Evolutionary conservation across 2,329 filamentous ascomycete genomes (phyloP).

Genomic region (Madurella fahalii): DNA sequence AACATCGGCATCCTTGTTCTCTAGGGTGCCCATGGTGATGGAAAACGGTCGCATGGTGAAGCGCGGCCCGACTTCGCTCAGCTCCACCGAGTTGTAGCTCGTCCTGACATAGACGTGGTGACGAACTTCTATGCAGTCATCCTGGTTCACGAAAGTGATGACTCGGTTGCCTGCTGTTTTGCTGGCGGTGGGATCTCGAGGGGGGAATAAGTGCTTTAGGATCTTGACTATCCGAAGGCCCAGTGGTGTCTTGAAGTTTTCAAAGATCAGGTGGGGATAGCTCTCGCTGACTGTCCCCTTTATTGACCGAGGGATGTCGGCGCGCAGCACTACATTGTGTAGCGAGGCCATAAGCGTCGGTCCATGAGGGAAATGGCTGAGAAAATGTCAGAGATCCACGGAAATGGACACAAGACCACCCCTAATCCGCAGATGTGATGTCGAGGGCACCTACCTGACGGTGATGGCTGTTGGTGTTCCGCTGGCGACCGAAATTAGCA

Average conservation of each 20-base stretch:
- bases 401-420: background rate
- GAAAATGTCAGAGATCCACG: background rate
- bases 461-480: constrained; percentile 74
- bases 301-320: constrained; percentile 85
- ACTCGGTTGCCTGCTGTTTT: constrained; percentile 83
- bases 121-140: constrained; percentile 88
- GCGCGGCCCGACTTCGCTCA: constrained; percentile 84
- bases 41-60: constrained; percentile 98
- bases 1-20: constrained; percentile 91
- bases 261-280: constrained; percentile 93
- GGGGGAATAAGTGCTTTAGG: constrained; percentile 90
- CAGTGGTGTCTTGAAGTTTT: constrained; percentile 79
- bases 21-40: constrained; percentile 83
- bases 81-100: constrained; percentile 80
- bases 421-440: background rate
- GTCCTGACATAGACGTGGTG: constrained; percentile 91
- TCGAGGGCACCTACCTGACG: constrained; percentile 41
- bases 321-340: constrained; percentile 87
- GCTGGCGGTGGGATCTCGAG: constrained; percentile 68
- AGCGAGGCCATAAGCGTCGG: constrained; percentile 78
- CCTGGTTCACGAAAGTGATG: constrained; percentile 90
- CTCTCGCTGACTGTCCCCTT: constrained; percentile 70
- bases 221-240: constrained; percentile 84
- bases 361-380: constrained; percentile 79
- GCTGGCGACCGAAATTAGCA: background rate